Evolutionary conservation across 345 rosid genomes (phyloP).

Genomic region (Aurinia saxatilis): DNA sequence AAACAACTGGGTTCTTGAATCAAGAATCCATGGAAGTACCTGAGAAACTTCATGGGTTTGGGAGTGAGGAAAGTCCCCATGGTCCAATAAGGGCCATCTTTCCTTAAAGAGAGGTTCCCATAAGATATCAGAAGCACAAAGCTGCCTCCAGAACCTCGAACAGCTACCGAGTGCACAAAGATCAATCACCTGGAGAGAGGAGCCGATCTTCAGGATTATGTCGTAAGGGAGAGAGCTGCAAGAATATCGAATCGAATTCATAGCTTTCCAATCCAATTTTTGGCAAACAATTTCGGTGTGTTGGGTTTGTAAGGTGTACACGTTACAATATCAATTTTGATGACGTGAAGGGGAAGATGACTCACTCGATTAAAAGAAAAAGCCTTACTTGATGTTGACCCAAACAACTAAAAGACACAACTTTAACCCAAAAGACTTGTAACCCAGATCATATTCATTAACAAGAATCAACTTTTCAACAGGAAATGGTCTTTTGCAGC

Average conservation of each 20-base stretch:
- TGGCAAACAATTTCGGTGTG: background rate
- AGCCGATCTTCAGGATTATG: constrained; percentile 50
- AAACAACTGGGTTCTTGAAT: background rate
- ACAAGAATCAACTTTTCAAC: too few relatives aligned
- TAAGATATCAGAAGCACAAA: constrained; percentile 51
- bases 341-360: background rate
- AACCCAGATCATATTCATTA: too few relatives aligned
- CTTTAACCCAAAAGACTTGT: background rate
- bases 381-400: constrained; percentile 16
- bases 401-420: constrained; percentile 1
- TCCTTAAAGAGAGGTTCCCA: constrained; percentile 54
- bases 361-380: background rate
- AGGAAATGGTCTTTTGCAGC: too few relatives aligned
- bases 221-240: constrained; percentile 45
- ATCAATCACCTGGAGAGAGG: constrained; percentile 53
- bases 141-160: constrained; percentile 61
- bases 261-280: background rate
- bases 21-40: too few relatives aligned
- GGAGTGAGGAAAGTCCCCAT: background rate
- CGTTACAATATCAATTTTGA: constrained; percentile 7
- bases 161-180: constrained; percentile 60
- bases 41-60: constrained; percentile 1
- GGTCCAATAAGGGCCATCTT: constrained; percentile 53
- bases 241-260: constrained; percentile 9
- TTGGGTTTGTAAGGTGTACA: constrained; percentile 11